Percentiles rank a stretch among this genome's conserved stretches.
Evolutionary conservation across 371 early-diverging fungal genomes (phyloP).

Genomic region (Cokeromyces recurvatus): DNA sequence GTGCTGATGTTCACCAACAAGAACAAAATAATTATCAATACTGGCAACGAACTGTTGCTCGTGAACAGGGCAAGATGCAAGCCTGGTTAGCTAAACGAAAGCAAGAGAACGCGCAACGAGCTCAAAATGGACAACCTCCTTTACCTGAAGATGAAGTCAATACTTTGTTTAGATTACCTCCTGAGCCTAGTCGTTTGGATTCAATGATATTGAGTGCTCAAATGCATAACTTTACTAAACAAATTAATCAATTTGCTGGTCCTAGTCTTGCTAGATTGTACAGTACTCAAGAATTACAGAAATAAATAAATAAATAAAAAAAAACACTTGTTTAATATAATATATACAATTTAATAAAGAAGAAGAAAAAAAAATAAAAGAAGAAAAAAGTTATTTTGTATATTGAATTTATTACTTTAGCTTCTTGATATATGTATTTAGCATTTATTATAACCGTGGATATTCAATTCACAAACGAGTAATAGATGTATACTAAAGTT

Average conservation of each 20-base stretch:
- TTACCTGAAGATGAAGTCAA: slow-evolving; percentile 80
- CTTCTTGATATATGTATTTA: no score
- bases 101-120: slow-evolving; percentile 77
- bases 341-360: no score
- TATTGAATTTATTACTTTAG: no score
- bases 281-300: slow-evolving; percentile 74
- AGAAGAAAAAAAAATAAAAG: no score
- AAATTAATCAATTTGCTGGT: slow-evolving; percentile 86
- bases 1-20: slow-evolving; percentile 86
- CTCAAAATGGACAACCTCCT: slow-evolving; percentile 67
- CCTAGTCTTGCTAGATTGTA: slow-evolving; percentile 83
- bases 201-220: slow-evolving; percentile 84
- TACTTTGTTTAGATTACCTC: slow-evolving; percentile 62
- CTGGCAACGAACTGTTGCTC: slow-evolving; percentile 87
- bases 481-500: no score
- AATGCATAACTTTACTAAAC: slow-evolving; percentile 88
- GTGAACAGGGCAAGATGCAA: slow-evolving; percentile 78
- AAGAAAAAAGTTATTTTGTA: no score
- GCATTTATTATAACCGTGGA: no score
- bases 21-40: slow-evolving; percentile 60
- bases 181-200: slow-evolving; percentile 90
- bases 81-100: slow-evolving; percentile 57
- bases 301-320: slow-evolving; percentile 30
- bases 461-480: no score
- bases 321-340: background rate